phyloP scores from a whole-genome alignment of 2,329 filamentous ascomycete genomes.

The Arthroderma sp. region DNA sequence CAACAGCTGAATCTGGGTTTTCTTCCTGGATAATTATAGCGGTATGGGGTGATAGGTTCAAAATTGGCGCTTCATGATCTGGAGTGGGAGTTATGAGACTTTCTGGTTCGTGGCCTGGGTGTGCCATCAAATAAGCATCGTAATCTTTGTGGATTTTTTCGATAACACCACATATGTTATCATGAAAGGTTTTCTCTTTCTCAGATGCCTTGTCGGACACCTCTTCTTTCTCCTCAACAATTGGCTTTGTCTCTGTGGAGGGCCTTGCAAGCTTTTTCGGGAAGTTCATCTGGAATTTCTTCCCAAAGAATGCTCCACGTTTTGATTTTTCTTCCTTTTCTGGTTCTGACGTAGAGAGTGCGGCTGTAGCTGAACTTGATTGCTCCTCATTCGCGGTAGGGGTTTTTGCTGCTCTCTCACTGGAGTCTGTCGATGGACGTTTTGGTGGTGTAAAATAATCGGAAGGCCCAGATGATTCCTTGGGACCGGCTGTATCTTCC shows the following conservation, averaged over 20 bases:
- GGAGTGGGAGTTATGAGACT: constrained; percentile 31
- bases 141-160: constrained; percentile 35
- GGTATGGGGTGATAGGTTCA: constrained; percentile 36
- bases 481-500: constrained; percentile 15
- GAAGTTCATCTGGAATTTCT: constrained; percentile 64
- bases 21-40: constrained; percentile 54
- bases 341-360: constrained; percentile 15
- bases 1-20: constrained; percentile 47
- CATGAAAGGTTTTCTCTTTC: constrained; percentile 33
- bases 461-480: background rate
- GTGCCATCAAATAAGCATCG: constrained; percentile 27
- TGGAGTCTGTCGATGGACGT: constrained; percentile 15
- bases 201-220: constrained; percentile 41
- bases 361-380: background rate
- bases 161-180: constrained; percentile 34
- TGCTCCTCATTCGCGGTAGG: constrained; percentile 12
- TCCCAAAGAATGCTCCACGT: constrained; percentile 52
- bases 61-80: constrained; percentile 31
- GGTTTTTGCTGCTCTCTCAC: constrained; percentile 21
- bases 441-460: constrained; percentile 10
- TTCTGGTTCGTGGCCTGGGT: constrained; percentile 24
- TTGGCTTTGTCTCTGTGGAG: constrained; percentile 54
- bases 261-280: constrained; percentile 70
- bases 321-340: constrained; percentile 46
- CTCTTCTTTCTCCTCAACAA: constrained; percentile 59